phyloP scores from a whole-genome alignment of 305 asterid genomes.

The Striga hermonthica region DNA sequence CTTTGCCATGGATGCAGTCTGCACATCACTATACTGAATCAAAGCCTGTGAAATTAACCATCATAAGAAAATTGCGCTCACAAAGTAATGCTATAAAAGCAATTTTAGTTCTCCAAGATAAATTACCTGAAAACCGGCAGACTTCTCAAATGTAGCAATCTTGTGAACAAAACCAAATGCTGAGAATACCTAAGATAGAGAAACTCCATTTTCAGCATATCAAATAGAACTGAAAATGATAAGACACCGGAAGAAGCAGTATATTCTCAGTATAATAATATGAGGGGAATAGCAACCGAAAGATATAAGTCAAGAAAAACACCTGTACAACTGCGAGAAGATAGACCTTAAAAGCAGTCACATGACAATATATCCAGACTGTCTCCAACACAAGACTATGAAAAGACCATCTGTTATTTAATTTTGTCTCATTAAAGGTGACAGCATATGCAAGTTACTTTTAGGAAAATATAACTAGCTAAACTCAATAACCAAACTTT shows the following conservation, averaged over 20 bases:
- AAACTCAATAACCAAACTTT: slow-evolving; percentile 26
- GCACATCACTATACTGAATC: slow-evolving; percentile 71
- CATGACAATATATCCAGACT: slow-evolving; percentile 52
- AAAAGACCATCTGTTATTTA: slow-evolving; percentile 65
- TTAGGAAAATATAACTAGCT: slow-evolving; percentile 28
- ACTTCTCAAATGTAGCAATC: slow-evolving; percentile 87
- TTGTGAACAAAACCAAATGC: slow-evolving; percentile 84
- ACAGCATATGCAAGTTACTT: slow-evolving; percentile 34
- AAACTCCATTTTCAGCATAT: slow-evolving; percentile 31
- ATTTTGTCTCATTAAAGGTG: slow-evolving; percentile 47
- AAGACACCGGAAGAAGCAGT: slow-evolving; percentile 20
- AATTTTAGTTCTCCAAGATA: not conserved
- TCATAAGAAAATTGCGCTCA: slow-evolving; percentile 6
- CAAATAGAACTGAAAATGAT: slow-evolving; percentile 16
- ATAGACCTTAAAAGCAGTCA: slow-evolving; percentile 61
- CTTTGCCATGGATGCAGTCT: slow-evolving; percentile 70
- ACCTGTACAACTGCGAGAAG: slow-evolving; percentile 52
- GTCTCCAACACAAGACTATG: slow-evolving; percentile 62
- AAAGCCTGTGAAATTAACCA: slow-evolving; percentile 52
- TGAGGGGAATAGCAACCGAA: slow-evolving; percentile 33
- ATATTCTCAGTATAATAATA: slow-evolving; percentile 22
- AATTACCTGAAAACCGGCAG: slow-evolving; percentile 84
- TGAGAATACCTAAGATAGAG: slow-evolving; percentile 62
- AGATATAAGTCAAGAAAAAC: slow-evolving; percentile 34
- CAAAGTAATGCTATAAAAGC: too few species aligned